These are phyloP conservation scores for Strobilomyces confusus DNA, from an alignment of 768 basidiomycete species.

Conservation along the genomic window DNA sequence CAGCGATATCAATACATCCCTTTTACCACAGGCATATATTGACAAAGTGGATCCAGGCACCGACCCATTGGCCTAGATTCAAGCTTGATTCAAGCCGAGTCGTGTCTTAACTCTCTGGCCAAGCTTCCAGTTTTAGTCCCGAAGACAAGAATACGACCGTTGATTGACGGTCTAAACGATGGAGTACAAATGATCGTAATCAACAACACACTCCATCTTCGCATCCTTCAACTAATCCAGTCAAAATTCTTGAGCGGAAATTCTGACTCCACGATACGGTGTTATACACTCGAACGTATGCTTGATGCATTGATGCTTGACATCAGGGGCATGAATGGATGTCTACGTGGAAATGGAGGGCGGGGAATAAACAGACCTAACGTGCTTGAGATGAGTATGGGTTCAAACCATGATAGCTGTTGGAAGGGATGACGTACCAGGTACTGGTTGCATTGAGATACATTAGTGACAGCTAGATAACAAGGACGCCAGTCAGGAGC, in stretches of 20 bases:
- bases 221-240: too few relatives aligned
- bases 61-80: neutral
- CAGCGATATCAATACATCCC: neutral
- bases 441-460: neutral
- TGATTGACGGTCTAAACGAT: neutral
- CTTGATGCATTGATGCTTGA: conserved; percentile 1
- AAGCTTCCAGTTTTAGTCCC: too few relatives aligned
- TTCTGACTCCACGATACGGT: conserved; percentile 3
- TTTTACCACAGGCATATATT: neutral
- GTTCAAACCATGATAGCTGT: neutral
- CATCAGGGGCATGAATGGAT: neutral
- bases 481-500: neutral
- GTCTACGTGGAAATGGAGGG: neutral
- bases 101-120: neutral
- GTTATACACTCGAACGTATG: neutral
- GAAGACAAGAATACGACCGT: neutral
- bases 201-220: too few relatives aligned
- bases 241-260: neutral
- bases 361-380: neutral
- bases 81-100: neutral
- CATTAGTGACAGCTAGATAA: conserved; percentile 1
- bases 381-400: conserved; percentile 3
- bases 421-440: conserved; percentile 6
- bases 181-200: too few relatives aligned
- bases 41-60: neutral